A percentile compares a stretch with the other conserved stretches of the same genome.
Evolutionary conservation across 192 early-diverging fungal species (phyloP).

Genomic region (Spinellus fusiger): DNA sequence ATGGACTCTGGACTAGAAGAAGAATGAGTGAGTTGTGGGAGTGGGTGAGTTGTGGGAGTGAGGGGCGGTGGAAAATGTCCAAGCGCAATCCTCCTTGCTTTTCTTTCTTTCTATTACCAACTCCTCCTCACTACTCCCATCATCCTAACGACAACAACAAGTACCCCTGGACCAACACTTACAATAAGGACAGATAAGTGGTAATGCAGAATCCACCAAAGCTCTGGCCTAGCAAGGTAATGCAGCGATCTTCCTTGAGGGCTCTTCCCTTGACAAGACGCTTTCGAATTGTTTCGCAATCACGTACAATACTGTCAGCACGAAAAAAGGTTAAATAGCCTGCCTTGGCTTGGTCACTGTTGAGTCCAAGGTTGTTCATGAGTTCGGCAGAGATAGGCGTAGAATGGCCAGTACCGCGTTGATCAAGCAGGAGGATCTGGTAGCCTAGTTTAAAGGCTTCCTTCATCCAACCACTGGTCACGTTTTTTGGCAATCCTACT

Average conservation of each 20-base stretch:
- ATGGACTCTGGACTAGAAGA: slow-evolving; percentile 47
- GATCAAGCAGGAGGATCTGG: slow-evolving; percentile 62
- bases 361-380: slow-evolving; percentile 34
- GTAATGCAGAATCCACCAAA: slow-evolving; percentile 69
- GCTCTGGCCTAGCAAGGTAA: slow-evolving; percentile 58
- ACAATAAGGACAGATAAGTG: slow-evolving; percentile 63
- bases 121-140: too few species aligned
- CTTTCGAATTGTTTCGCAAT: slow-evolving; percentile 60
- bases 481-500: slow-evolving; percentile 38
- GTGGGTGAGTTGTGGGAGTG: not conserved
- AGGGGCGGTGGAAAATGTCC: too few species aligned
- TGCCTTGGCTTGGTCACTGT: slow-evolving; percentile 47
- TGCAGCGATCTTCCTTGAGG: slow-evolving; percentile 28
- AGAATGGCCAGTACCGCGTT: slow-evolving; percentile 64
- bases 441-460: slow-evolving; percentile 55
- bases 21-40: not conserved
- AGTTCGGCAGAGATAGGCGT: slow-evolving; percentile 46
- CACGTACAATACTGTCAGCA: slow-evolving; percentile 63
- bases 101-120: not conserved
- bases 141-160: too few species aligned
- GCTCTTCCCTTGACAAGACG: slow-evolving; percentile 39
- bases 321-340: slow-evolving; percentile 59
- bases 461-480: slow-evolving; percentile 43
- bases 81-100: not conserved
- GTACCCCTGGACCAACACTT: too few species aligned